phyloP scores from a whole-genome alignment of 2,329 filamentous ascomycete genomes.

The Chrysoporthe deuterocubensis region DNA sequence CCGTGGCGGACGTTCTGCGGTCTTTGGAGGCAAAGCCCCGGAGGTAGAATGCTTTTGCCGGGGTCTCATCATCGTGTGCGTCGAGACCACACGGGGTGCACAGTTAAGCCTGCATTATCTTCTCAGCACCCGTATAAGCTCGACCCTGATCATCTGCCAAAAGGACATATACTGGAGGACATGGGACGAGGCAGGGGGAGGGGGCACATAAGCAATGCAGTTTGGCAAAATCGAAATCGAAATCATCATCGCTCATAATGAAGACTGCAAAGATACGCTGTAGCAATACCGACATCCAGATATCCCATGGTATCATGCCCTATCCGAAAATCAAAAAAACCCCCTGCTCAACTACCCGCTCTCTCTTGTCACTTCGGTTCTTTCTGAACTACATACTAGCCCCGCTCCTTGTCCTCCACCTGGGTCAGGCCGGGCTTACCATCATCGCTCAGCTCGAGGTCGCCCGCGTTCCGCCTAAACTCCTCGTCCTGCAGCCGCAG shows the following conservation, averaged over 20 bases:
- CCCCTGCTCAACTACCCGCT: background rate
- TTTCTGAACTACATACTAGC: background rate
- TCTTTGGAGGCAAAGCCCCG: too few species aligned
- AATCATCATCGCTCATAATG: background rate
- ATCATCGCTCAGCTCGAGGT: slow-evolving; percentile 32
- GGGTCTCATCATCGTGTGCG: too few species aligned
- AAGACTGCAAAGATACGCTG: background rate
- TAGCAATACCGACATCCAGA: background rate
- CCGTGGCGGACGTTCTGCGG: too few species aligned
- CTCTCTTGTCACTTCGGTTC: too few species aligned
- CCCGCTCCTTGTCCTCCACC: slow-evolving; percentile 33
- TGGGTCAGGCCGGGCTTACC: slow-evolving; percentile 35
- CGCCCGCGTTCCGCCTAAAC: slow-evolving; percentile 36
- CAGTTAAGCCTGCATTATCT: too few species aligned
- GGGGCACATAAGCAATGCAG: background rate
- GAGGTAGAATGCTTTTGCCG: too few species aligned
- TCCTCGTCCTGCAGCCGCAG: slow-evolving; percentile 42
- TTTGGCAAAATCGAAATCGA: background rate
- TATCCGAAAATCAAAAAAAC: background rate
- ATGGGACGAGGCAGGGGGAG: background rate
- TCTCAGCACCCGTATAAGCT: too few species aligned
- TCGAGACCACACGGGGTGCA: too few species aligned
- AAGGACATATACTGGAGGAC: too few species aligned
- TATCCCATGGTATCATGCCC: background rate
- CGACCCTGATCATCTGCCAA: too few species aligned